Base-by-base conservation (phyloP, 345 rosid species). In the Gossypium herbaceum region DNA sequence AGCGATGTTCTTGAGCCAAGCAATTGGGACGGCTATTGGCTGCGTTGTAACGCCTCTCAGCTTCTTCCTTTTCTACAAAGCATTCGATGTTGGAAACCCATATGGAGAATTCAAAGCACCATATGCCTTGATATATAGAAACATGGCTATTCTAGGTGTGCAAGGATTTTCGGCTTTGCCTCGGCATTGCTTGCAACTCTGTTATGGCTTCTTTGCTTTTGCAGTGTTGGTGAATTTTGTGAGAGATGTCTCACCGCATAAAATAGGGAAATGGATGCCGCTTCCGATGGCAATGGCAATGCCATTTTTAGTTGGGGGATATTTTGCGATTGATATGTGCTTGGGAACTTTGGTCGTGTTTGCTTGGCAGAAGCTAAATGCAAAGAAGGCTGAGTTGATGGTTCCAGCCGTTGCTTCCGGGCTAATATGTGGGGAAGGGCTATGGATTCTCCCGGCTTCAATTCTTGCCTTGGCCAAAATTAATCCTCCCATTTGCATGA, bases 61-160 rank as follows among this genome's bases (percentile, higher is more conserved):
- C 71, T 94, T 94, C 86, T 91, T 94, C 85, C 76, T 94, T 45
- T 94, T 87, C 79, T 94, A 94, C 85, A 91, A 84, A 84, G 94
- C 97, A 2, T 94, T 94, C 63, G 97, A 94, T 68, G 64, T 94
- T 9, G 98, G 98, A 47, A 91, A 94, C 75, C 97, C 97, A 0
- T n/a, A 88, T 4, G 98, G 97, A 2, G 95, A 94, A 7, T 92
- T 88, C 74, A 92, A 89, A 77, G 97, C 97, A 67, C 98, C 97
- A 9, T 92, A 86, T 76, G 98, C 97, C 12, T 78, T 94, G 73
- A 92, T 94, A 1, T 94, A 94, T 84, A 83, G 98, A 64, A 94
- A 90, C 89, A 90, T 90, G 94, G 94, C 90, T 0, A 82, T 88
- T 50, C 73, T 88, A 4, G 87, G 90, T 1, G 90, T 86, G 12